Base-by-base conservation (phyloP, 2,329 filamentous ascomycete species). In the Botryotinia calthae region DNA sequence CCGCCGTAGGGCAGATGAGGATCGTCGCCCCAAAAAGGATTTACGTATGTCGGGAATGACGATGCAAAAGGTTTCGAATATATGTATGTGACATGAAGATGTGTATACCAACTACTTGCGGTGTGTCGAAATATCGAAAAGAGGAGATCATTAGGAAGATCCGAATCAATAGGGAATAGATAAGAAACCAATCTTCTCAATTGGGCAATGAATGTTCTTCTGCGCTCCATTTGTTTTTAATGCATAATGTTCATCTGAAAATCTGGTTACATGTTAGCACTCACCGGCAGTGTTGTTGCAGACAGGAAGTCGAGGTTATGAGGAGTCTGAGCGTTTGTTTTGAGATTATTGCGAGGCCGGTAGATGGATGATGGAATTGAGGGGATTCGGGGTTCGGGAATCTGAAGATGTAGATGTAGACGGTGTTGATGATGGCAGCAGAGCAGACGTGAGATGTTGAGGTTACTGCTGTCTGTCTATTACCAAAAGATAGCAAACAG, bases 1-100 rank as follows among this genome's bases (percentile, higher is more conserved):
- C 70, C 70, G 51, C 56, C 70, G 62, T 67, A 72, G 62, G 74
- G 71, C 51, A 73, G 72, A 74, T 76, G 74, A 72, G 51, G 75
- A 77, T 77, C 76, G 73, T 76, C 76, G 73, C 46, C 73, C 48
- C 48, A 12, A 65, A 68, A 62, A 68, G 70, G 72, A 58, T 65
- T 34, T 58, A 61, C 51, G 44, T 54, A 46, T 34, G 64, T 31
- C 34, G 42, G 62, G 37, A 58, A 34, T 70, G 46, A 62, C 22
- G 54, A 64, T 63, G n/a, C 28, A 18, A 54, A 34, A 56, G 37
- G 58, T 63, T 64, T 54, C n/a, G 48, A 16, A 63, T 61, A 63
- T 34, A 34, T 34, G 34, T 42, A 58, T 73, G 58, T 70, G 37
- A 71, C 70, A 58, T 40, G 16, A 56, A 34, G 40, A 37, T 64